A percentile compares a stretch with the other conserved stretches of the same genome.
Evolutionary conservation across 106 monocot genomes (phyloP).

Genomic region (Acorus gramineus): DNA sequence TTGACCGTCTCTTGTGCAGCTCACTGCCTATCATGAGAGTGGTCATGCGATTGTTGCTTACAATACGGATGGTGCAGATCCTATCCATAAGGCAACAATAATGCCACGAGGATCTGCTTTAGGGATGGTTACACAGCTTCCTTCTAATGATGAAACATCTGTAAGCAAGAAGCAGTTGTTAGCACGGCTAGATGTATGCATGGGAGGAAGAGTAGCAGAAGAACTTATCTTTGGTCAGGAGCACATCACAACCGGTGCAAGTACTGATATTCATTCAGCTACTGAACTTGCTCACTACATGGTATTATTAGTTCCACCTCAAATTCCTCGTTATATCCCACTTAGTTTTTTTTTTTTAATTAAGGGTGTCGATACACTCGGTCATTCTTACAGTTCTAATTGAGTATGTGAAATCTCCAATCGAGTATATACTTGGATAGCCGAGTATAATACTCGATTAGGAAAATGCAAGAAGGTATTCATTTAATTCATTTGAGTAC

Average conservation of each 20-base stretch:
- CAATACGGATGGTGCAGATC: neutral
- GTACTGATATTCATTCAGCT: neutral
- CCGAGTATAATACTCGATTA: no score
- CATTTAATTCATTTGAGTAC: no score
- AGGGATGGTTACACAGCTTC: slow-evolving; percentile 93
- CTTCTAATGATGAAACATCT: neutral
- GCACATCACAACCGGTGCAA: neutral
- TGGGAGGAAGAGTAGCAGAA: neutral
- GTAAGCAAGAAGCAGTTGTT: neutral
- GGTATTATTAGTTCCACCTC: slow-evolving; percentile 1
- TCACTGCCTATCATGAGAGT: neutral
- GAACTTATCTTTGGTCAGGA: neutral
- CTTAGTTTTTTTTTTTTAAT: neutral
- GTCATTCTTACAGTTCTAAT: no score
- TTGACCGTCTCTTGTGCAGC: slow-evolving; percentile 20
- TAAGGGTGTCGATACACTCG: no score
- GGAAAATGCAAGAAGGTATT: no score
- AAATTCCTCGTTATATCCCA: no score
- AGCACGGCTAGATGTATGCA: neutral
- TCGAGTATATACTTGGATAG: no score
- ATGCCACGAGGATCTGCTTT: slow-evolving; percentile 21
- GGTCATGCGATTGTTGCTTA: neutral
- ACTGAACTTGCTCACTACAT: neutral
- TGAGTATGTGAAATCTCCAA: no score
- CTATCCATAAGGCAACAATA: neutral